These are phyloP conservation scores for Venturia pyrina DNA, from an alignment of 2,329 filamentous ascomycete genomes.

Conservation along the genomic window DNA sequence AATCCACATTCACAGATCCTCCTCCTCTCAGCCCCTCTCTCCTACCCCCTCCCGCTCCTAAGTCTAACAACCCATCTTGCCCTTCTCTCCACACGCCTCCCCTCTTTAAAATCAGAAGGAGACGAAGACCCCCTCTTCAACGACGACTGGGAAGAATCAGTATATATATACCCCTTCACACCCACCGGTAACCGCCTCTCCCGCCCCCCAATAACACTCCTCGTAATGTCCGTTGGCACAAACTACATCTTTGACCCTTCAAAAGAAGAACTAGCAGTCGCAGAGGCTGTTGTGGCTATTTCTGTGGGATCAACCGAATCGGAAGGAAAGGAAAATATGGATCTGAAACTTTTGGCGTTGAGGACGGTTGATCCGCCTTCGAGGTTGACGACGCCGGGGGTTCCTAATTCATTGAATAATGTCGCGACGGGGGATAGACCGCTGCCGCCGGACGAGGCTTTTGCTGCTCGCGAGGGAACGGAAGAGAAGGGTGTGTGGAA, in stretches of 20 bases:
- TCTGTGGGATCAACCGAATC: slow-evolving; percentile 48
- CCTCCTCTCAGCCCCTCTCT: slow-evolving; percentile 83
- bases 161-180: slow-evolving; percentile 60
- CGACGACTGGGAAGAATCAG: slow-evolving; percentile 88
- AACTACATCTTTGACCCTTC: slow-evolving; percentile 93
- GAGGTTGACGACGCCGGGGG: slow-evolving; percentile 37
- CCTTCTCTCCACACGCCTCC: slow-evolving; percentile 76
- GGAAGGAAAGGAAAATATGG: slow-evolving; percentile 7
- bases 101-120: slow-evolving; percentile 72
- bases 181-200: slow-evolving; percentile 20
- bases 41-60: slow-evolving; percentile 85
- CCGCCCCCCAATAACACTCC: slow-evolving; percentile 76
- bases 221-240: slow-evolving; percentile 75
- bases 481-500: slow-evolving; percentile 68
- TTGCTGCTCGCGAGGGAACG: slow-evolving; percentile 42
- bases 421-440: slow-evolving; percentile 32
- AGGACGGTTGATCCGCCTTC: slow-evolving; percentile 41
- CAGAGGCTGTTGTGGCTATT: slow-evolving; percentile 78
- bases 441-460: slow-evolving; percentile 28
- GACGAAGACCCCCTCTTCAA: slow-evolving; percentile 97
- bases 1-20: slow-evolving; percentile 54
- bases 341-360: slow-evolving; percentile 32
- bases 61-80: slow-evolving; percentile 91
- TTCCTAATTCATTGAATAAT: slow-evolving; percentile 37
- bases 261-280: slow-evolving; percentile 85